Evolutionary conservation across 1,284 basidiomycete genomes (phyloP), one percentile per base, ranked within the genome.

Genomic region (Porodaedalea pini): DNA sequence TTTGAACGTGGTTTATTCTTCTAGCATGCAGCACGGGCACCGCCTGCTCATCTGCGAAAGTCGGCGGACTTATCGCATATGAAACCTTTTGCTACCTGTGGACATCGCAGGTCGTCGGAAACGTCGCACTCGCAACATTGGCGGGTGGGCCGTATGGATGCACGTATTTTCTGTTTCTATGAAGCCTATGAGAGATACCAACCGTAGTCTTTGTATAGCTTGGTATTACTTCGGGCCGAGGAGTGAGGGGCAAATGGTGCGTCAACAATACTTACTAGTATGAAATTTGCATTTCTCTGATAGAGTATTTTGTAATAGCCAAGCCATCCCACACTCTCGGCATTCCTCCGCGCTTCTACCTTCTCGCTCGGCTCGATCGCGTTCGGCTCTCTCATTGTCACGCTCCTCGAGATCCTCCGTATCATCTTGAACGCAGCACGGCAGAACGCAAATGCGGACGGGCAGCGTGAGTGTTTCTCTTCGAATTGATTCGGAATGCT

Each of bases 331-430:
- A 89, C 87, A 21, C 64, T 83, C 1, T 79, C 83, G 44, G 79
- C 90, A 0, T 90, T 96, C 68, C 78, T 79, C 36, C 83, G 93
- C 25, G 88, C 91, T n/a, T 88, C 86, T 13, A 93, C 92, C 0
- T 75, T 88, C 54, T 94, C 90, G 0, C 78, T 97, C 29, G 94
- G 92, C 4, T 92, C 90, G 0, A 93, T 96, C 65, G 90, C 91
- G 3, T 94, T 95, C 66, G 93, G 93, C 3, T 91, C 88, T 2
- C 75, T 96, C 65, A 91, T 96, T 61, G 92, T 96, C 44, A 92
- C 94, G 0, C 68, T 96, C 29, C 76, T 96, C 47, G 93, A 96
- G 65, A 68, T 94, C 3, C 64, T 94, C 44, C 75, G 84, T 45
- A 76, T 92, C 57, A 67, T 92, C 40, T 68, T 95, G 49, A 81